phyloP scores from a whole-genome alignment of 176 grass and related monocot genomes.

The bread wheat (Triticum aestivum) region IWGSC_CS_RefSeq_v2.1 NC_057803.1:594650826-594651325 shows the following conservation, averaged over 20 bases:
- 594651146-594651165: not conserved
- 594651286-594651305: conserved; percentile 13
- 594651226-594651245: not conserved
- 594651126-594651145: not conserved
- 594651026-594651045: not conserved
- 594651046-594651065: not conserved
- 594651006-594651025: conserved; percentile 33
- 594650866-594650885: conserved; percentile 21
- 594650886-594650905: not conserved
- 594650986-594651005: not conserved
- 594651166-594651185: conserved; percentile 34
- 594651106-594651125: not conserved
- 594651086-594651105: not conserved
- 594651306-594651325: not conserved
- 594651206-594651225: not conserved
- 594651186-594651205: not conserved
- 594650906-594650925: conserved; percentile 24
- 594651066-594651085: conserved; percentile 20
- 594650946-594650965: not conserved
- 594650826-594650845: too few species aligned
- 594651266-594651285: conserved; percentile 18
- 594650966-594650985: not conserved
- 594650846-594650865: conserved; percentile 26
- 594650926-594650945: not conserved
- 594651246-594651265: too few species aligned